Conservation (phyloP, 129 eudicot species). For the Silybum marianum region DNA sequence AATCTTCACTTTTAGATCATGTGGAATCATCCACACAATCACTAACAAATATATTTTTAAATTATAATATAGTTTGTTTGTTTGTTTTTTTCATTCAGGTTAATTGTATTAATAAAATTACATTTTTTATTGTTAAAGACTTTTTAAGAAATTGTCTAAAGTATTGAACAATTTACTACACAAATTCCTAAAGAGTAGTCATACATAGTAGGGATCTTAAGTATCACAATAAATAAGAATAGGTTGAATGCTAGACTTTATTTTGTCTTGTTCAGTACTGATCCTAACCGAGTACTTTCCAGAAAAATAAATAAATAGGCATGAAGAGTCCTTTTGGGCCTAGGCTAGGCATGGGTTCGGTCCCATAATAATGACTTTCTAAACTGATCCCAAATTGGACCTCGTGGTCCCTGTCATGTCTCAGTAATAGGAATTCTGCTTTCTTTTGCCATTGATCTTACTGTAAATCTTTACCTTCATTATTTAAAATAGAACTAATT, state of each 20-base stretch:
- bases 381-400: no score
- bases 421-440: no score
- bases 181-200: background rate
- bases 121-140: background rate
- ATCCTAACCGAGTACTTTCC: background rate
- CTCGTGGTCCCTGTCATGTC: no score
- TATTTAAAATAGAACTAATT: no score
- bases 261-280: no score
- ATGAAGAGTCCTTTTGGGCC: background rate
- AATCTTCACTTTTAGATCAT: background rate
- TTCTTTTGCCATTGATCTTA: no score
- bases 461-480: no score
- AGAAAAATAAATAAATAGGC: no score
- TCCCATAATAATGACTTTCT: no score
- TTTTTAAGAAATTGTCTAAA: background rate
- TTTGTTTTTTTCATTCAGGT: no score
- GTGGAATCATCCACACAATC: background rate
- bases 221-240: background rate
- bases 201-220: background rate
- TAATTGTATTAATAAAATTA: no score
- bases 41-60: background rate
- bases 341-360: background rate
- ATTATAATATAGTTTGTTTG: background rate
- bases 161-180: background rate
- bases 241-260: background rate